Evolutionary conservation across 2,329 filamentous ascomycete species (phyloP), one percentile per base, ranked within the genome.

Genomic region (Seiridium cupressi): DNA sequence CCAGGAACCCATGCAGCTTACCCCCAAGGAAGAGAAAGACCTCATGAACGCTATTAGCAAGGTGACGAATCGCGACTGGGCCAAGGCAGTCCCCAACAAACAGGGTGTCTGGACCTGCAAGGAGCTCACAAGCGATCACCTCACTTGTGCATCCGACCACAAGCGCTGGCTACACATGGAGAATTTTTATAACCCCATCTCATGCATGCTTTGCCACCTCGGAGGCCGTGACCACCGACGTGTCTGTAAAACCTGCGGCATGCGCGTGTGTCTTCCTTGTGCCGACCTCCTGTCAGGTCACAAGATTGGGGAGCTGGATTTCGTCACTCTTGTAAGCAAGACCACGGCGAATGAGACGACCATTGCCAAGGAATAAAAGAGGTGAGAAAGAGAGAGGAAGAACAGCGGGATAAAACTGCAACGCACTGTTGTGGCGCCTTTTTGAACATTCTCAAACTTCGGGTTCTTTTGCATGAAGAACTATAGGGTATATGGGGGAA

Each of bases 221-320:
- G 72, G 74, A 55, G 81, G 84, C 60, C 65, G 68, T 5, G 75
- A 77, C 49, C 71, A 77, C 62, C 78, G 83, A 42, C 80, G 73
- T 71, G 74, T 74, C 26, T 85, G 83, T 68, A 71, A 72, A 11
- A 82, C 79, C 69, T 85, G 83, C 70, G 74, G 77, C 61, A 65
- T 85, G 53, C 78, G 82, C 56, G 77, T 86, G 60, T 87, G 84
- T 69, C 74, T 76, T 38, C 63, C 72, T 2, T 87, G 84, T 64
- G 68, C 74, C 44, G 76, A 73, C 10, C 68, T 73, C 31, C 69
- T 86, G 58, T 72, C 75, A 34, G 68, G 67, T 32, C 73, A 77
- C 51, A 72, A 77, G 32, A 70, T 86, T 36, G 63, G 65, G n/a
- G 69, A 49, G 13, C 38, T 58, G 7, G 55, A 58, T 31, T 35